Percentiles rank a stretch among this genome's conserved stretches.
phyloP scores from a whole-genome alignment of 2,329 filamentous ascomycete genomes.

The Cladophialophora carrionii region DNA sequence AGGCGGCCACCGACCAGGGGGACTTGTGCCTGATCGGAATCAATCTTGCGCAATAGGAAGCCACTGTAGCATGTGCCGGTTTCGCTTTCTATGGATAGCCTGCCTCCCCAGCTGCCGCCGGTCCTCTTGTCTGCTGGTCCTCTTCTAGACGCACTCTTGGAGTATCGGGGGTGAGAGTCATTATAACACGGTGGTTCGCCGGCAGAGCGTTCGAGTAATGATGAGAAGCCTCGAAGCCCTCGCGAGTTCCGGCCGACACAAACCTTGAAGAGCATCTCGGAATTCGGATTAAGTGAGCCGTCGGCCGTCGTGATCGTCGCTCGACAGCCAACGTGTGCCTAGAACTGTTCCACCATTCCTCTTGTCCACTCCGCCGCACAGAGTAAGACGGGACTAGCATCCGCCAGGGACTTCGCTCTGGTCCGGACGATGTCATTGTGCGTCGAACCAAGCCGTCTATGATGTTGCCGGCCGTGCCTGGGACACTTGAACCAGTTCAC shows the following conservation, averaged over 20 bases:
- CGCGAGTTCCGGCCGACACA: not conserved
- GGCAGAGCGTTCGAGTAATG: not conserved
- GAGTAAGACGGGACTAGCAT: constrained; percentile 4
- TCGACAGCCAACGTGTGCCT: not conserved
- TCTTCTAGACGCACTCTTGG: not conserved
- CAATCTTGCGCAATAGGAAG: not conserved
- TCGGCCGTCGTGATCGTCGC: not conserved
- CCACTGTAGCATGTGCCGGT: not conserved
- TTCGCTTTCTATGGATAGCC: not conserved
- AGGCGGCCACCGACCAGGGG: not conserved
- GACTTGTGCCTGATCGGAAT: not conserved
- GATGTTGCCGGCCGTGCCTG: not conserved
- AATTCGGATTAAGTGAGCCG: not conserved
- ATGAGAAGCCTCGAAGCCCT: not conserved
- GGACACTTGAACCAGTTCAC: not conserved
- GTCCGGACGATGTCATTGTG: constrained; percentile 18
- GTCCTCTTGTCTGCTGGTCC: not conserved
- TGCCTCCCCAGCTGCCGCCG: not conserved
- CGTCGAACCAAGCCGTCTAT: not conserved
- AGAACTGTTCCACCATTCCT: not conserved
- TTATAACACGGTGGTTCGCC: not conserved
- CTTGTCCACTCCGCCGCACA: not conserved
- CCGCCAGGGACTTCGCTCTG: not conserved
- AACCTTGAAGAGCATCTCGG: constrained; percentile 1
- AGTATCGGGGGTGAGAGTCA: not conserved